Evolutionary conservation across 1,284 basidiomycete genomes (phyloP).

Genomic region (Calocybe gambosa): DNA sequence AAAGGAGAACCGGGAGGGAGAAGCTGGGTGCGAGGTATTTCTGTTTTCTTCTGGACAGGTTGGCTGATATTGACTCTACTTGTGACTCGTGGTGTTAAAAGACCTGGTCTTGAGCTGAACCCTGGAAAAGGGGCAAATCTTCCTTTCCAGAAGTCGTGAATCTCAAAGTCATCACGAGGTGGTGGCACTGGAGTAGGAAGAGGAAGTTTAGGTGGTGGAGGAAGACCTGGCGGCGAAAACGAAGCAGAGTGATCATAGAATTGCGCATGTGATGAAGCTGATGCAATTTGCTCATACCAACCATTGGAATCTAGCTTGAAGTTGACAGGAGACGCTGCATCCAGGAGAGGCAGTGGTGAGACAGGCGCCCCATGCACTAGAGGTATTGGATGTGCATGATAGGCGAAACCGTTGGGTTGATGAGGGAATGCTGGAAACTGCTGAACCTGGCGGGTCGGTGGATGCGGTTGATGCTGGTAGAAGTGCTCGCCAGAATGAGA

Average conservation of each 20-base stretch:
- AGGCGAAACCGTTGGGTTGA: neutral
- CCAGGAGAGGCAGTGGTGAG: neutral
- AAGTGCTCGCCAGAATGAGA: constrained; percentile 3
- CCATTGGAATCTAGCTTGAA: constrained; percentile 13
- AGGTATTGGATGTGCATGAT: neutral
- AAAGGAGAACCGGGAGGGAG: constrained; percentile 22
- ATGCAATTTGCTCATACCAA: constrained; percentile 11
- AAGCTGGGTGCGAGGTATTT: constrained; percentile 12
- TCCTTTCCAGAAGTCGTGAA: constrained; percentile 35
- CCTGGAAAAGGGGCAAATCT: constrained; percentile 37
- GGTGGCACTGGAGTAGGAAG: neutral
- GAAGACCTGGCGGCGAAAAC: constrained; percentile 2
- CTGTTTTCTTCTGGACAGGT: constrained; percentile 13
- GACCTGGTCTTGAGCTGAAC: constrained; percentile 27
- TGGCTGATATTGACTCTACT: constrained; percentile 17
- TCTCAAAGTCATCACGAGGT: constrained; percentile 4
- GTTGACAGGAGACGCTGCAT: neutral
- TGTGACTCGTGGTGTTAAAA: constrained; percentile 20
- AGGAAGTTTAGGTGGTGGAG: neutral
- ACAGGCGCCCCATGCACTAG: neutral
- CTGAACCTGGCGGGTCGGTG: neutral
- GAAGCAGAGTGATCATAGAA: neutral
- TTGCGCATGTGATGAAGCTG: neutral
- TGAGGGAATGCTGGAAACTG: neutral
- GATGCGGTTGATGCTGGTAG: constrained; percentile 1